Evolutionary conservation across 805 yeast genomes (phyloP), one percentile per base, ranked within the genome.

Genomic region (Alloascoidea hylecoeti): DNA sequence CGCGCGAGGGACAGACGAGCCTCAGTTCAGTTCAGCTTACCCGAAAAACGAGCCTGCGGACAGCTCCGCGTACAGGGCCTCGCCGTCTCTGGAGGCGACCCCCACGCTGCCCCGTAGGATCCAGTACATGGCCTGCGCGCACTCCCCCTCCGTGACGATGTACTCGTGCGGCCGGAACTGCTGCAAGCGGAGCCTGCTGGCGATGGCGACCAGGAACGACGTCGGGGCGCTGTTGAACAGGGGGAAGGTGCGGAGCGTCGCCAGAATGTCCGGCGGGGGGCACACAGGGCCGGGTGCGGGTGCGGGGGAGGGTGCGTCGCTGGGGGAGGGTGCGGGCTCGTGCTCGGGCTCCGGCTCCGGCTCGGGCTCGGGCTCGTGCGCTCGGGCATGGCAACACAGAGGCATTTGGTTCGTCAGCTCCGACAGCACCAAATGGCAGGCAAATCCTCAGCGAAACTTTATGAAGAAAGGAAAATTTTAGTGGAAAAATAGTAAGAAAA

Each of bases 71-170:
- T 75, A 77, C 3, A 74, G 64, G 3, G 81, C 69, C 55, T 80
- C 89, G 18, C 85, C 88, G 50, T 80, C 92, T 1, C 81, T 69
- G 12, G 83, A 74, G 0, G 85, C 72, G 9, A 81, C 84, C n/a
- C 75, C 72, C 2, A 80, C 89, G 0, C 76, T 66, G 2, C 92
- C 92, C 48, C 79, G 70, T 13, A 80, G 54, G 30, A 80, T 75
- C 86, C 89, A 79, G 49, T 78, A 80, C 83, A 81, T 78, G 15
- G 88, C 70, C 46, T 68, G 70, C 2, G 85, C 75, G 1, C 76
- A 78, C 45, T 79, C 86, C 1, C 89, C 88, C 44, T 66, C 72
- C 41, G 72, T 73, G 34, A 80, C 74, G 28, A 80, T 75, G 50
- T 71, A 75, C 42, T 75, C 80, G 46, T 78, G 83, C 0, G 88